Evolutionary conservation across 2,329 filamentous ascomycete genomes (phyloP), one percentile per base, ranked within the genome.

Genomic region (Reticulascus tulasneorum): DNA sequence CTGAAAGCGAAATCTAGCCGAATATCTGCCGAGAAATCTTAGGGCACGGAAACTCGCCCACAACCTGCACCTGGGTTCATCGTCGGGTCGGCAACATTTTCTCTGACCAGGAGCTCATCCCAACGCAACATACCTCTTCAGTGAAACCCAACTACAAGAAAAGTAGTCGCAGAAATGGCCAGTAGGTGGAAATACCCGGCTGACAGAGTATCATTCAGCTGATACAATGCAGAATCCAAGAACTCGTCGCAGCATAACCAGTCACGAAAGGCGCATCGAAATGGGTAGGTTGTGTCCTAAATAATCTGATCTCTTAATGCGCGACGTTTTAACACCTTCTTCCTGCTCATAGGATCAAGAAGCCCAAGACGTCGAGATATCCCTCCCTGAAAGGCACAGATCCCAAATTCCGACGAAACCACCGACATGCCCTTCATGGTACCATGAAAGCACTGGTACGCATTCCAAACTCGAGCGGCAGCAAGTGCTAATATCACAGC

Each of bases 241-340:
- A 97, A 97, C 84, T 94, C 88, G 76, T 96, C 91, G 63, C 91
- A 97, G 81, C 89, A 96, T 78, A 96, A 96, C 77, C 86, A 93
- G 83, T 82, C 80, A 70, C 86, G 86, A 79, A 98, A 98, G 86
- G 90, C 89, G 75, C 93, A 98, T 84, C 84, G 85, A 68, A 98
- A 98, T 80, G 93, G 93, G 91, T 96, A 84, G 60, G 84, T 75
- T 48, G 29, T 9, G 13, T 9, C 9, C n/a, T 6, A 21, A 11
- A 13, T 19, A 33, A 27, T 24, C 17, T 22, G 12, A 18, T 29
- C 17, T n/a, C 13, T 10, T 12, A 18, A 2, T 18, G 9, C 12
- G 9, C 5, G 24, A 40, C 28, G 28, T 17, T 4, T 9, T 35
- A 15, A 30, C 27, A 15, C 4, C 25, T 30, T 10, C 33, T 20